These are phyloP conservation scores for Lipomyces yarrowii DNA, from an alignment of 1,139 yeast species.

Conservation along the genomic window DNA sequence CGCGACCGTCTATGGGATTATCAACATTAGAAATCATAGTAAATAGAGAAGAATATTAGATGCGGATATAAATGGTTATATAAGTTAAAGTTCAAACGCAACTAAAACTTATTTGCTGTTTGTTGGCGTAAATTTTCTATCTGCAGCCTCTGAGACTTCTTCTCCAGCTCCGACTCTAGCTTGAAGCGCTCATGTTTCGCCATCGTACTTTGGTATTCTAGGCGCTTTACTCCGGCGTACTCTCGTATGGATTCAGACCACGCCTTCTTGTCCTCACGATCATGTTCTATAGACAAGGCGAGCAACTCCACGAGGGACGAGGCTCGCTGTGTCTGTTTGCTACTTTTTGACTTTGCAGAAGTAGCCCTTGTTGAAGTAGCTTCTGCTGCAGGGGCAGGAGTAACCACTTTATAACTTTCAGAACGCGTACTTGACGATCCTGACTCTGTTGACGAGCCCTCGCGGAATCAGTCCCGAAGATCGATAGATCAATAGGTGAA, in stretches of 20 bases:
- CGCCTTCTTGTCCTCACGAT: not conserved
- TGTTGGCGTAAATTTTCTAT: not conserved
- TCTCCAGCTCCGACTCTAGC: not conserved
- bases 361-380: not conserved
- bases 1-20: not conserved
- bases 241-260: not conserved
- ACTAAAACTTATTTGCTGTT: not conserved
- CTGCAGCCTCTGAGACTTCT: not conserved
- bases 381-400: not conserved
- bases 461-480: constrained; percentile 3
- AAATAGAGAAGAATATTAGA: not conserved
- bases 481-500: constrained; percentile 1
- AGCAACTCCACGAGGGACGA: too few species aligned
- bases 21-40: not conserved
- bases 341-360: not conserved
- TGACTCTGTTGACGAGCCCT: not conserved
- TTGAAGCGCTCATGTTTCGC: not conserved
- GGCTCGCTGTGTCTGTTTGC: too few species aligned
- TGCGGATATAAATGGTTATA: not conserved
- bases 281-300: too few species aligned
- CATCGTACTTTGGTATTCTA: not conserved
- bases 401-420: not conserved
- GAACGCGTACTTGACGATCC: not conserved
- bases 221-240: not conserved
- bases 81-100: not conserved